These are phyloP conservation scores for Mycena floridula DNA, from an alignment of 768 basidiomycete species.

Conservation along the genomic window DNA sequence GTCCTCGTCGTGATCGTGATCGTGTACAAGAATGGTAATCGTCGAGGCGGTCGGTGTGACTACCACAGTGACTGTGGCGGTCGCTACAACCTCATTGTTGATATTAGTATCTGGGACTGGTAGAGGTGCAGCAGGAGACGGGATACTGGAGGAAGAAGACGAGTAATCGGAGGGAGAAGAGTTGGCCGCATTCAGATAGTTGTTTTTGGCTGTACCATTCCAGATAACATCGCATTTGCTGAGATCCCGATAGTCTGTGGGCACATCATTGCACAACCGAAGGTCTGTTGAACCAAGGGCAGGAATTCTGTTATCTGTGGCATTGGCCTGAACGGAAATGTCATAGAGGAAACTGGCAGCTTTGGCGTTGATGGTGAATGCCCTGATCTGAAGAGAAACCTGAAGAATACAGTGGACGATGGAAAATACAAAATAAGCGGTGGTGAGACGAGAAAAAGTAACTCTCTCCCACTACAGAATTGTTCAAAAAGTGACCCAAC, in stretches of 20 bases:
- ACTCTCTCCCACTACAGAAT: conserved; percentile 57
- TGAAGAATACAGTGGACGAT: conserved; percentile 61
- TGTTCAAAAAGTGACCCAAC: background rate
- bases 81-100: background rate
- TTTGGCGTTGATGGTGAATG: conserved; percentile 56
- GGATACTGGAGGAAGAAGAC: conserved; percentile 1
- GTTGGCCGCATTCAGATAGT: conserved; percentile 6
- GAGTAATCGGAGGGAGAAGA: conserved; percentile 1
- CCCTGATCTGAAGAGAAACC: conserved; percentile 60
- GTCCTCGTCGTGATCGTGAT: no score
- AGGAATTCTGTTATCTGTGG: conserved; percentile 43
- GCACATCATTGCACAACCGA: conserved; percentile 52
- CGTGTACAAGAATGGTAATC: no score
- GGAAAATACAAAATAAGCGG: conserved; percentile 63
- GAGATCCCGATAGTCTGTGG: conserved; percentile 27
- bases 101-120: conserved; percentile 4
- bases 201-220: conserved; percentile 31
- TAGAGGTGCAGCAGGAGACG: conserved; percentile 4
- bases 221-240: conserved; percentile 51
- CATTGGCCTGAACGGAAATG: conserved; percentile 45
- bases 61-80: background rate
- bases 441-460: conserved; percentile 60
- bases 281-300: conserved; percentile 43
- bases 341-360: conserved; percentile 47
- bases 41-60: background rate